These are phyloP conservation scores for Cystobasidiaceae sp. DNA, from an alignment of 1,284 basidiomycete species.

Conservation along the genomic window DNA sequence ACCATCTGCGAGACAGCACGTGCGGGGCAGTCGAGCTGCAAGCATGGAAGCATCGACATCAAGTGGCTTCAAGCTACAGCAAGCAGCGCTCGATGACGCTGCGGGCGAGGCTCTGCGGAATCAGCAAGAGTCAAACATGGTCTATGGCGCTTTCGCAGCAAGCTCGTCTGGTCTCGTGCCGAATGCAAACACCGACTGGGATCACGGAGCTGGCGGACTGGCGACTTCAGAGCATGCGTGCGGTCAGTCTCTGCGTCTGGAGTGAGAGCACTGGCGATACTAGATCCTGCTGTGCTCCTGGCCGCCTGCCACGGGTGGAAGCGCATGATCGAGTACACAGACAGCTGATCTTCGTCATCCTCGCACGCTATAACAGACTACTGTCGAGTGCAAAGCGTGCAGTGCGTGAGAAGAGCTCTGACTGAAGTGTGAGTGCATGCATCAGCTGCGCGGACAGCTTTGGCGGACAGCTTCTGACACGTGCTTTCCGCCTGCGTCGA, in stretches of 20 bases:
- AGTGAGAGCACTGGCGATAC: too few relatives aligned
- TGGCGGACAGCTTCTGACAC: too few relatives aligned
- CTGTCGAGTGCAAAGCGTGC: conserved; percentile 7
- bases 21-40: too few relatives aligned
- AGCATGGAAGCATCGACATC: not conserved
- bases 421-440: not conserved
- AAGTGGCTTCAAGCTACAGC: not conserved
- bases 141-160: conserved; percentile 26
- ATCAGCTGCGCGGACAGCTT: not conserved
- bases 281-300: not conserved
- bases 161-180: conserved; percentile 18
- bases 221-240: conserved; percentile 13
- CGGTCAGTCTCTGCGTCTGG: too few relatives aligned
- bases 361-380: conserved; percentile 6
- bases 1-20: too few relatives aligned
- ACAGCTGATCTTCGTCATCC: conserved; percentile 4
- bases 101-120: conserved; percentile 18
- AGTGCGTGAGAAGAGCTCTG: not conserved
- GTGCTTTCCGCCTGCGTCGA: not conserved
- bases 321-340: not conserved
- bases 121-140: conserved; percentile 30
- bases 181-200: conserved; percentile 21
- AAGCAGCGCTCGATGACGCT: conserved; percentile 13
- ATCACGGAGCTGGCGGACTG: conserved; percentile 7
- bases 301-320: not conserved